Evolutionary conservation across 805 yeast species (phyloP).

Genomic region (Nakazawaea wickerhamii): DNA sequence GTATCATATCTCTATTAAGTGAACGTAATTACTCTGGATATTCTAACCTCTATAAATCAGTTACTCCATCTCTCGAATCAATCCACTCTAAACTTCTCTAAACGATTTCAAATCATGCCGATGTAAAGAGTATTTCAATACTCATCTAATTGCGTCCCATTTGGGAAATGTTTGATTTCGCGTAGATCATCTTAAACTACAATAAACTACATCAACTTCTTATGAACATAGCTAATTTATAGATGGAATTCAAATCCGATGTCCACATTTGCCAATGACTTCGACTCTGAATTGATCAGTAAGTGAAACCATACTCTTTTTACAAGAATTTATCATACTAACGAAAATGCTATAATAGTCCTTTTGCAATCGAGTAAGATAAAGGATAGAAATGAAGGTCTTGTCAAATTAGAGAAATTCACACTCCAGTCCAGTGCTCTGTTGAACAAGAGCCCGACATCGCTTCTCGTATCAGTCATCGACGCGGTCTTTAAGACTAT

Average conservation of each 20-base stretch:
- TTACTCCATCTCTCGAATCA: too few species aligned
- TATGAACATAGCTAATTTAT: background rate
- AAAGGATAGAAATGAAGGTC: conserved; percentile 50
- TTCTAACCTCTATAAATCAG: too few species aligned
- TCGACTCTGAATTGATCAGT: background rate
- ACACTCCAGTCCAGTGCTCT: conserved; percentile 20
- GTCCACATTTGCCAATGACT: background rate
- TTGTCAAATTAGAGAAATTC: conserved; percentile 32
- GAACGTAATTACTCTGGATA: too few species aligned
- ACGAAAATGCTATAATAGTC: conserved; percentile 16
- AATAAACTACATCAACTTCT: background rate
- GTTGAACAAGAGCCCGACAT: conserved; percentile 16
- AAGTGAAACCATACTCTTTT: background rate
- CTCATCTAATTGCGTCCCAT: too few species aligned
- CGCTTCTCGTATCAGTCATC: conserved; percentile 22
- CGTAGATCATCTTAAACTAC: background rate
- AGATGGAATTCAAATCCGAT: background rate
- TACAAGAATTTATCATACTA: background rate
- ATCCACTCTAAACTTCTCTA: too few species aligned
- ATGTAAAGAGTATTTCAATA: too few species aligned
- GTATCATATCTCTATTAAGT: too few species aligned
- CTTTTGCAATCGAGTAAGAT: conserved; percentile 43
- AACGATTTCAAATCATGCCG: too few species aligned
- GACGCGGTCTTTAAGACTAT: conserved; percentile 24
- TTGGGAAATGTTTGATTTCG: too few species aligned